A percentile compares a stretch with the other conserved stretches of the same genome.
Conservation (phyloP, 805 yeast genomes). For the Yarrowia sp. region DNA sequence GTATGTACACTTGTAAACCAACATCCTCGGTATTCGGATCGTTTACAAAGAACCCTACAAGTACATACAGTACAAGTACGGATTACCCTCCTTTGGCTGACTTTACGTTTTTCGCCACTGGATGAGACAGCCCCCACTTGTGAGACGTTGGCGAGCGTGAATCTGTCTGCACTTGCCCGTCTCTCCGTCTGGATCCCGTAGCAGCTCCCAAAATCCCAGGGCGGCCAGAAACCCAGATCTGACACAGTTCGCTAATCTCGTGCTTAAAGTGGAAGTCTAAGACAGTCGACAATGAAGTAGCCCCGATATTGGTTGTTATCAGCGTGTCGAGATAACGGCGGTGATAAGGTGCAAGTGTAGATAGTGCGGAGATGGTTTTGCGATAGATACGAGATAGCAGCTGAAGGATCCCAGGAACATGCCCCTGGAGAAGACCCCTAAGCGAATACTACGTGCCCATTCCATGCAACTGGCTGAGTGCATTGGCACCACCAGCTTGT, state of each 20-base stretch:
- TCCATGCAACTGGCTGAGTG: neutral
- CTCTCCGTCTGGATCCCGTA: neutral
- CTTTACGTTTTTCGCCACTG: constrained; percentile 6
- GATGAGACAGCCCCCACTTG: neutral
- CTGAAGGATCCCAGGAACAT: neutral
- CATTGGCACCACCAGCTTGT: neutral
- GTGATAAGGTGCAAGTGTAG: neutral
- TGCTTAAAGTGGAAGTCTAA: constrained; percentile 27
- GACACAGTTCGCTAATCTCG: constrained; percentile 24
- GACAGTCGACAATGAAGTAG: constrained; percentile 12
- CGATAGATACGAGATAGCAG: neutral
- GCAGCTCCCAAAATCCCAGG: neutral
- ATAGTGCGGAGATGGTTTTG: neutral
- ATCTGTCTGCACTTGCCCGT: neutral
- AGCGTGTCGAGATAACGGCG: neutral
- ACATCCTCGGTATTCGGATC: too few relatives aligned
- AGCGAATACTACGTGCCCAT: constrained; percentile 7
- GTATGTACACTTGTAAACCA: too few relatives aligned
- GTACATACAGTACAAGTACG: too few relatives aligned
- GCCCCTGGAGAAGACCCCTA: neutral
- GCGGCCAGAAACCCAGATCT: constrained; percentile 6
- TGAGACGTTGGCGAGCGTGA: neutral
- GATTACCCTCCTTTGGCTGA: too few relatives aligned
- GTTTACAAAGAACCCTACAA: too few relatives aligned
- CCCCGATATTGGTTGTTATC: constrained; percentile 3